Percentiles rank a stretch among this genome's conserved stretches.
These are phyloP conservation scores for Reticulascus tulasneorum DNA, from an alignment of 2,329 filamentous ascomycete species.

Conservation along the genomic window DNA sequence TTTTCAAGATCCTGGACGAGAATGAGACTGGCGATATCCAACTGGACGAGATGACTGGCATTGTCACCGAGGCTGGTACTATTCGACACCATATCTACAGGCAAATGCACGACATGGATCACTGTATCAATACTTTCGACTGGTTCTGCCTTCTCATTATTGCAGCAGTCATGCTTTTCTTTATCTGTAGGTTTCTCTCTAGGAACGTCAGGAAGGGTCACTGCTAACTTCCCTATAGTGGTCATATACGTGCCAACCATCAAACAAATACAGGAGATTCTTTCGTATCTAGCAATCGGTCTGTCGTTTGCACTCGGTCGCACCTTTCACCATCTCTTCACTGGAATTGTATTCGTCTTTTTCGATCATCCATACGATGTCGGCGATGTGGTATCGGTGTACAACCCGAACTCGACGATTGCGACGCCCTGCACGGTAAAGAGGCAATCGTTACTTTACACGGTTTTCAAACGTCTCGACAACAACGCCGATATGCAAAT, in stretches of 20 bases:
- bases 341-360: constrained; percentile 67
- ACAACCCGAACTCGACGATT: constrained; percentile 25
- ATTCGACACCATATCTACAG: constrained; percentile 22
- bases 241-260: constrained; percentile 20
- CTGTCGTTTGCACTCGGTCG: constrained; percentile 71
- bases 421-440: constrained; percentile 19
- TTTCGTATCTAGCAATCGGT: constrained; percentile 33
- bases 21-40: constrained; percentile 21
- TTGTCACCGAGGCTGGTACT: constrained; percentile 21
- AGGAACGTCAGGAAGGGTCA: background rate
- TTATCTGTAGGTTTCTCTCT: constrained; percentile 15
- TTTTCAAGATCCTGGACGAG: constrained; percentile 16
- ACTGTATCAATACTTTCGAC: constrained; percentile 25
- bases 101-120: constrained; percentile 22
- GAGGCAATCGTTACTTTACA: constrained; percentile 28
- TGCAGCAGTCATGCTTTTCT: constrained; percentile 20
- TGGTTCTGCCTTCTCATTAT: constrained; percentile 21
- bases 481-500: constrained; percentile 24
- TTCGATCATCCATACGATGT: constrained; percentile 72
- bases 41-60: constrained; percentile 23
- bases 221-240: constrained; percentile 4
- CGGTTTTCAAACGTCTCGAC: constrained; percentile 27
- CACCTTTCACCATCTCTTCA: constrained; percentile 66
- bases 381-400: constrained; percentile 67
- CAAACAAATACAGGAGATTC: constrained; percentile 22